These are phyloP conservation scores for Solanum aculeatissimum DNA, from an alignment of 305 asterid genomes.

Conservation along the genomic window DNA sequence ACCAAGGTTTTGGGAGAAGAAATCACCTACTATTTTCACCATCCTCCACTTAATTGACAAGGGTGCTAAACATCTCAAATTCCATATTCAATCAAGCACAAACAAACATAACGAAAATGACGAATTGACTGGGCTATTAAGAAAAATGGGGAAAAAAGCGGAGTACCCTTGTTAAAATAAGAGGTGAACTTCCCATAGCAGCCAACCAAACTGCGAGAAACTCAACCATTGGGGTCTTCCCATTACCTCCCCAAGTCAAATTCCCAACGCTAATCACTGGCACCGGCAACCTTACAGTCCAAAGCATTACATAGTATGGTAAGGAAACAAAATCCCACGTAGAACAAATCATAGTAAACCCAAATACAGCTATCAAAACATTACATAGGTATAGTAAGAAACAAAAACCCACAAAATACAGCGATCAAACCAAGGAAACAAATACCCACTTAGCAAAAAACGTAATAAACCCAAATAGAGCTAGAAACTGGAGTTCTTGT, in stretches of 20 bases:
- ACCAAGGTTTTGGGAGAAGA: neutral
- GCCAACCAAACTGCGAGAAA: conserved; percentile 60
- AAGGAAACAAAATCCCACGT: neutral
- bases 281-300: conserved; percentile 53
- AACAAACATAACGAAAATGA: neutral
- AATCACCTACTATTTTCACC: neutral
- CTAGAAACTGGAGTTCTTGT: neutral
- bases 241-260: conserved; percentile 98
- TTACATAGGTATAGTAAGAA: neutral
- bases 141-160: neutral
- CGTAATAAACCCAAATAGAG: neutral
- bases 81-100: neutral
- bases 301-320: neutral
- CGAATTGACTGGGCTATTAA: neutral
- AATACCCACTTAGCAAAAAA: neutral
- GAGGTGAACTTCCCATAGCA: conserved; percentile 46
- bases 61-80: neutral
- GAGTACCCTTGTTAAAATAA: conserved; percentile 74
- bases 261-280: conserved; percentile 89
- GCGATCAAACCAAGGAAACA: neutral
- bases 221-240: conserved; percentile 96
- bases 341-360: neutral
- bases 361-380: neutral
- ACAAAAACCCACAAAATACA: too few species aligned
- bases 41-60: neutral